phyloP scores from a whole-genome alignment of 2,329 filamentous ascomycete species.

The Microsporum ferrugineum region DNA sequence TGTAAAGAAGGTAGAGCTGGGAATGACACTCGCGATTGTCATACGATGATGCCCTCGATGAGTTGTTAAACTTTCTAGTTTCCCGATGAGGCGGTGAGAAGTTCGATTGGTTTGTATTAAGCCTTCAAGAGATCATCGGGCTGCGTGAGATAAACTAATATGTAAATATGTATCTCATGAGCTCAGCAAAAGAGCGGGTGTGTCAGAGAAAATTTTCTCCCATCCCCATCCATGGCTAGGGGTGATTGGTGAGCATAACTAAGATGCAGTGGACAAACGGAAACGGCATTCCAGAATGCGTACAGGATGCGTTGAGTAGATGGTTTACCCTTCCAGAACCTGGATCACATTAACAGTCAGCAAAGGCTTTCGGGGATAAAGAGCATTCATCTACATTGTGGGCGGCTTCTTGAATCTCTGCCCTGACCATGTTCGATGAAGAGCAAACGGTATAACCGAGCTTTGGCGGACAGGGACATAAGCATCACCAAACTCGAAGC shows the following conservation, averaged over 20 bases:
- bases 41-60: constrained; percentile 3
- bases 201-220: not conserved
- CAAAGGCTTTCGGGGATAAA: not conserved
- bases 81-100: constrained; percentile 4
- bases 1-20: not conserved
- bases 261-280: not conserved
- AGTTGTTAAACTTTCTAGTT: constrained; percentile 5
- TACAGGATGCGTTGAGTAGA: not conserved
- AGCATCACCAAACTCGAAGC: not conserved
- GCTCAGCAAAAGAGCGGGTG: not conserved
- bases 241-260: not conserved
- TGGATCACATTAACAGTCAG: not conserved
- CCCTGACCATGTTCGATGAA: not conserved
- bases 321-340: not conserved
- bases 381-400: not conserved
- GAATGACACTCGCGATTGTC: not conserved
- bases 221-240: not conserved
- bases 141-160: not conserved
- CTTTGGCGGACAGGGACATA: not conserved
- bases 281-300: not conserved
- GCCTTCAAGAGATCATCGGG: not conserved
- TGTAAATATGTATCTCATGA: not conserved
- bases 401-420: too few species aligned
- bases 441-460: not conserved
- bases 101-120: not conserved